Conservation (phyloP, 2,329 filamentous ascomycete genomes). For the Amauroascus niger region DNA sequence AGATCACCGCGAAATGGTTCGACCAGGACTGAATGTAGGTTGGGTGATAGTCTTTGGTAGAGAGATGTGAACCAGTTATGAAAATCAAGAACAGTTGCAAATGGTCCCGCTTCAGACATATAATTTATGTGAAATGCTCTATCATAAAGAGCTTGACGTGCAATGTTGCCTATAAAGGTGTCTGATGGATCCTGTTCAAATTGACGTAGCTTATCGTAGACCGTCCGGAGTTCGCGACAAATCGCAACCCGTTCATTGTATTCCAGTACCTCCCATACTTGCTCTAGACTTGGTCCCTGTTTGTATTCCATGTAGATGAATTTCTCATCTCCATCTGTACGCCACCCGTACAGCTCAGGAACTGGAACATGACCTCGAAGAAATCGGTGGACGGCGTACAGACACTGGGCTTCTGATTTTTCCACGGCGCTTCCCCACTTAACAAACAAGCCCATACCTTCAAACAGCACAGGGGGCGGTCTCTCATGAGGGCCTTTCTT, state of each 20-base stretch:
- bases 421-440: conserved; percentile 25
- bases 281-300: conserved; percentile 23
- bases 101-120: conserved; percentile 24
- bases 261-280: conserved; percentile 22
- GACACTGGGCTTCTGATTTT: conserved; percentile 26
- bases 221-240: conserved; percentile 19
- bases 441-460: conserved; percentile 26
- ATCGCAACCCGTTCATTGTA: conserved; percentile 14
- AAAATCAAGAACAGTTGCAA: conserved; percentile 24
- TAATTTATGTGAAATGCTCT: conserved; percentile 18
- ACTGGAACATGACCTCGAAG: conserved; percentile 25
- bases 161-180: conserved; percentile 25
- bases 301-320: conserved; percentile 31
- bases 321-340: conserved; percentile 19
- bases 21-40: conserved; percentile 18
- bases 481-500: neutral
- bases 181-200: conserved; percentile 23
- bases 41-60: conserved; percentile 18
- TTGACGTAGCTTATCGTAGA: conserved; percentile 19
- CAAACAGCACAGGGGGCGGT: conserved; percentile 23
- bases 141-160: no score
- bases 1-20: conserved; percentile 23
- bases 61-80: conserved; percentile 27
- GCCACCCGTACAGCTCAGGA: conserved; percentile 32
- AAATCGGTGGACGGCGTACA: conserved; percentile 24